Evolutionary conservation across 257 asterid genomes (phyloP), one percentile per base, ranked within the genome.

Genomic region (Solanum chmielewskii): DNA sequence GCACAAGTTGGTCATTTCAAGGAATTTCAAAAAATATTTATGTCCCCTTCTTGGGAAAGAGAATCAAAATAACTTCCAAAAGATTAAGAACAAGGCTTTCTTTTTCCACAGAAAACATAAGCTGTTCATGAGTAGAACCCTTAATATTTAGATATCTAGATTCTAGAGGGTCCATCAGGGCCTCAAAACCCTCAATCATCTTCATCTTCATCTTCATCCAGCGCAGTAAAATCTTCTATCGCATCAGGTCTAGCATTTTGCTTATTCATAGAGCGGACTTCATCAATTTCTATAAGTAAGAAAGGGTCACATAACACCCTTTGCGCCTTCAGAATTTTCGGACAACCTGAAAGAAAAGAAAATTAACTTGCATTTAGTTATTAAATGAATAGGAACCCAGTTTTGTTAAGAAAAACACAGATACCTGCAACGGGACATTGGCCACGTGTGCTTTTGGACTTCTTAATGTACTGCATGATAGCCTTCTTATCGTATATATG

Each of bases 401-500:
- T 37, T 70, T 23, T 3, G 20, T 27, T 73, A 73, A 6, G 20
- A 45, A 33, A 47, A 29, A 16, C 14, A 47, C 29, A 47, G 9
- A 78, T 87, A 97, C 99, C 99, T 91, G 99, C 91, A 83, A 92
- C 93, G 42, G 97, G 99, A 88, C 99, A 96, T 45, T 85, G 87
- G n/a, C 93, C 91, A 33, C 74, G 87, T 75, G 80, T 35, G 83
- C 5, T 87, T 87, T 88, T 91, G 86, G 94, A 88, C 90, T 16
- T 91, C 90, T 16, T 91, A 78, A 97, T 89, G 87, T 93, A 90
- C 59, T 86, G 94, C 93, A 92, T 86, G 87, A 97, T 90, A 83
- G 93, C 88, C 42, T 87, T 66, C 92, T 93, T 95, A 86, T 95
- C 99, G 87, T 93, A 97, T 83, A 96, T 89, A 90, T 97, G 99